Percentiles rank a stretch among this genome's conserved stretches.
Conservation (phyloP, 2,329 filamentous ascomycete species). For the Alternaria arborescens region DNA sequence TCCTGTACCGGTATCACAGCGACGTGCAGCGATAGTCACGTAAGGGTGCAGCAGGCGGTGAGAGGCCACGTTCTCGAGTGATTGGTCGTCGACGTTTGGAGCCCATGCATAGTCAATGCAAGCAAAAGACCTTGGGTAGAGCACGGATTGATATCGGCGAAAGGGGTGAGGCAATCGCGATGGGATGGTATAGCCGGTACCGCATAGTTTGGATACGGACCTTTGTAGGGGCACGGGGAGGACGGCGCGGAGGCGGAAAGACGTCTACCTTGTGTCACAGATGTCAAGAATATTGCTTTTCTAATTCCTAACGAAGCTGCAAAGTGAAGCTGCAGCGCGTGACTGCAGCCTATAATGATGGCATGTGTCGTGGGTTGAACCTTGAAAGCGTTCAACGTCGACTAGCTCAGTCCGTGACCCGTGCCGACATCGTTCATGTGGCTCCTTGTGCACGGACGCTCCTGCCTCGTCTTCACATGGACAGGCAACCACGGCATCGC, state of each 20-base stretch:
- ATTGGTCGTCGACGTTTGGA: conserved; percentile 44
- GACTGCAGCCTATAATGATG: conserved; percentile 12
- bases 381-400: conserved; percentile 7
- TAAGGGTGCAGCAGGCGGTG: conserved; percentile 36
- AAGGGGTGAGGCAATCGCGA: conserved; percentile 13
- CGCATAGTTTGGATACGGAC: conserved; percentile 21
- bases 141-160: conserved; percentile 17
- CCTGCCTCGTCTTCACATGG: conserved; percentile 11
- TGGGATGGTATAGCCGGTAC: conserved; percentile 14
- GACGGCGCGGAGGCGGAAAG: conserved; percentile 17
- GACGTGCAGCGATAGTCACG: conserved; percentile 23
- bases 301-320: background rate
- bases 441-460: conserved; percentile 18
- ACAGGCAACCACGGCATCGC: conserved; percentile 7
- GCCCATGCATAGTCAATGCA: conserved; percentile 26
- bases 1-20: conserved; percentile 15
- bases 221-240: conserved; percentile 11
- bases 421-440: conserved; percentile 4
- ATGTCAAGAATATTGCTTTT: background rate
- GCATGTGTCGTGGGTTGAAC: conserved; percentile 20
- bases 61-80: conserved; percentile 48
- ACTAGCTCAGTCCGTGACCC: background rate
- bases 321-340: conserved; percentile 1
- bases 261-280: conserved; percentile 16
- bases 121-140: conserved; percentile 21